Evolutionary conservation across 2,329 filamentous ascomycete species (phyloP).

Genomic region (Alternaria novae-zelandiae): DNA sequence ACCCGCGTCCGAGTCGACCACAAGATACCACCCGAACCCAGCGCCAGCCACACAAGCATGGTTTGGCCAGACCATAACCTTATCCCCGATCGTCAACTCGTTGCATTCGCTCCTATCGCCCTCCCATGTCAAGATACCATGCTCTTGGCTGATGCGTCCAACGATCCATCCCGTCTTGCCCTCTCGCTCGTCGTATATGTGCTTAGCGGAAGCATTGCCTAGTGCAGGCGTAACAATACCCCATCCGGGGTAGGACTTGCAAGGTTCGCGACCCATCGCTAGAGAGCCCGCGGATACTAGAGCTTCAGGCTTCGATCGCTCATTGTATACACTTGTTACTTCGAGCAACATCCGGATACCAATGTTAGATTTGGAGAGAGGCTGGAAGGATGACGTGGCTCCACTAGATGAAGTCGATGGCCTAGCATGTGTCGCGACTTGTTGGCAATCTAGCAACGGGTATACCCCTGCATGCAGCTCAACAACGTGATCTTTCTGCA

Average conservation of each 20-base stretch:
- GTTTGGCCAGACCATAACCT: constrained; percentile 77
- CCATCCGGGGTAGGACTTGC: constrained; percentile 74
- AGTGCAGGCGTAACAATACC: constrained; percentile 70
- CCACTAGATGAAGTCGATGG: constrained; percentile 36
- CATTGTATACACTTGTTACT: constrained; percentile 70
- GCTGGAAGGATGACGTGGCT: constrained; percentile 20
- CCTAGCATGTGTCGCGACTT: constrained; percentile 73
- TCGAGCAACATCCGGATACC: constrained; percentile 75
- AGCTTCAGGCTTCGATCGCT: constrained; percentile 61
- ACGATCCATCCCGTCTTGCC: constrained; percentile 67
- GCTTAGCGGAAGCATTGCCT: constrained; percentile 24
- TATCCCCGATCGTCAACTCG: constrained; percentile 66
- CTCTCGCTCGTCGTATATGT: constrained; percentile 35
- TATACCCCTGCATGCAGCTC: constrained; percentile 82
- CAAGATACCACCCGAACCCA: constrained; percentile 73
- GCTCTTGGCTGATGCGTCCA: constrained; percentile 76
- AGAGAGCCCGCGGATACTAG: constrained; percentile 73
- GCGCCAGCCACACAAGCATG: constrained; percentile 80
- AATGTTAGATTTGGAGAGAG: constrained; percentile 63
- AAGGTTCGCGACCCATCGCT: constrained; percentile 75
- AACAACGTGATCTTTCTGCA: constrained; percentile 51
- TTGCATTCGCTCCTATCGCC: constrained; percentile 43
- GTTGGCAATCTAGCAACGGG: constrained; percentile 77
- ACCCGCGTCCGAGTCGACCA: constrained; percentile 68
- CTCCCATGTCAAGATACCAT: constrained; percentile 72